Evolutionary conservation across 208 protist genomes (phyloP).

Genomic region (Trypanosoma mega): DNA sequence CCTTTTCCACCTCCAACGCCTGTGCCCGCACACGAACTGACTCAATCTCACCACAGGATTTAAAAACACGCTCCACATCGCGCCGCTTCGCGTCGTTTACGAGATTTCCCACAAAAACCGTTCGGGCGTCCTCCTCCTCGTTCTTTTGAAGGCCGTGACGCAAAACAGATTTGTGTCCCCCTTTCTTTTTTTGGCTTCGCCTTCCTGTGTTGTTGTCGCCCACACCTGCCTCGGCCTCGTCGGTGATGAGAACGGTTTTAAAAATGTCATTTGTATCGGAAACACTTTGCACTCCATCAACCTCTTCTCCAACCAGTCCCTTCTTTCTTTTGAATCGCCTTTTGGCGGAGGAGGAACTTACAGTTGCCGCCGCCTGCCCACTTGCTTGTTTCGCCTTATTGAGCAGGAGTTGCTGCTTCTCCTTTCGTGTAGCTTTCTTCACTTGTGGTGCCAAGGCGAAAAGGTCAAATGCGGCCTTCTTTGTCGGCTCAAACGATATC

Average conservation of each 20-base stretch:
- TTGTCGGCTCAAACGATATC: constrained; percentile 48
- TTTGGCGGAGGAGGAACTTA: constrained; percentile 19
- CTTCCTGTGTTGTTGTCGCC: constrained; percentile 27
- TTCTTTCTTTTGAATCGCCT: constrained; percentile 33
- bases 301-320: constrained; percentile 3
- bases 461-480: constrained; percentile 73
- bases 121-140: constrained; percentile 83
- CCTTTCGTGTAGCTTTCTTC: constrained; percentile 78
- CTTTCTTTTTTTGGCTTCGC: constrained; percentile 36
- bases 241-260: constrained; percentile 45
- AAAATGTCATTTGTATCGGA: constrained; percentile 49
- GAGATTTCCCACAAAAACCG: constrained; percentile 90
- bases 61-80: constrained; percentile 78
- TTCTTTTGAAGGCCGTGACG: constrained; percentile 79
- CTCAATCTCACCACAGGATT: constrained; percentile 72
- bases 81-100: constrained; percentile 77
- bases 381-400: constrained; percentile 24
- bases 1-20: constrained; percentile 49
- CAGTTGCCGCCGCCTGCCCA: not conserved
- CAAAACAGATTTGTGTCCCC: constrained; percentile 56
- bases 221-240: constrained; percentile 29
- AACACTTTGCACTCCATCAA: no score
- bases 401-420: constrained; percentile 54
- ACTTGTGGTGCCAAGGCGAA: constrained; percentile 83
- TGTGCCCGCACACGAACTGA: constrained; percentile 79